Percentiles rank a stretch among this genome's conserved stretches.
Evolutionary conservation across 192 early-diverging fungal species (phyloP).

Genomic region (Coemansia sp.): DNA sequence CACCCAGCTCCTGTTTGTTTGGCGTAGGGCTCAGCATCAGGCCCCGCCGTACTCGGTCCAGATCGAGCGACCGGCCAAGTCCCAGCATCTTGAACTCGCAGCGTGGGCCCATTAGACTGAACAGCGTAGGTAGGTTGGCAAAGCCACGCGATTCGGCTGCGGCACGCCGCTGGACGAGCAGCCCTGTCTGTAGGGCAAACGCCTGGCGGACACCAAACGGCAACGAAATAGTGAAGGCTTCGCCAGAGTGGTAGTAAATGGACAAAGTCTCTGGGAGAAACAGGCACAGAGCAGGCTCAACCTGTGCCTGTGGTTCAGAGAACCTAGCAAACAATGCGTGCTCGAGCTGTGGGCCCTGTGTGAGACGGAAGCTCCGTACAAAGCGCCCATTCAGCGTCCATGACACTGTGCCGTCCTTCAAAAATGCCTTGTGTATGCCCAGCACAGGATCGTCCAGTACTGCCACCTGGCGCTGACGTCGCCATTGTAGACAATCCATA

Average conservation of each 20-base stretch:
- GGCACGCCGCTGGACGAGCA: constrained; percentile 30
- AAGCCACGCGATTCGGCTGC: constrained; percentile 8
- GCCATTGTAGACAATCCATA: too few species aligned
- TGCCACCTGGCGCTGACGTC: constrained; percentile 5
- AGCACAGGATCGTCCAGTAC: constrained; percentile 14
- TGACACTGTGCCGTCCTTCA: constrained; percentile 1
- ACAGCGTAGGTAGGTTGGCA: constrained; percentile 22
- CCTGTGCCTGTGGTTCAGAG: not conserved
- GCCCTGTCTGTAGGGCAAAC: constrained; percentile 23
- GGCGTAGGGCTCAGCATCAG: constrained; percentile 33
- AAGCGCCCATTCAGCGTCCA: constrained; percentile 29
- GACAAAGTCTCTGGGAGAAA: constrained; percentile 25
- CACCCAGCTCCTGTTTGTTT: not conserved
- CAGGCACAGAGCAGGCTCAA: constrained; percentile 30
- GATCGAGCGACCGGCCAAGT: constrained; percentile 14
- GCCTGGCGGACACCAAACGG: constrained; percentile 32
- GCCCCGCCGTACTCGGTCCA: constrained; percentile 6
- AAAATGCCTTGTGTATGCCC: constrained; percentile 21
- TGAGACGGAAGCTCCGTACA: constrained; percentile 25
- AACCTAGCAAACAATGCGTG: constrained; percentile 33
- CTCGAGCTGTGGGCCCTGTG: not conserved
- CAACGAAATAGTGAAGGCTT: constrained; percentile 18
- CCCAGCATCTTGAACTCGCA: constrained; percentile 46
- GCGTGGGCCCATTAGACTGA: constrained; percentile 34
- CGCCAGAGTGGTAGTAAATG: constrained; percentile 34